Percentiles rank a stretch among this genome's conserved stretches.
Conservation (phyloP, 306 rosid genomes). For the Mimosa pudica region DNA sequence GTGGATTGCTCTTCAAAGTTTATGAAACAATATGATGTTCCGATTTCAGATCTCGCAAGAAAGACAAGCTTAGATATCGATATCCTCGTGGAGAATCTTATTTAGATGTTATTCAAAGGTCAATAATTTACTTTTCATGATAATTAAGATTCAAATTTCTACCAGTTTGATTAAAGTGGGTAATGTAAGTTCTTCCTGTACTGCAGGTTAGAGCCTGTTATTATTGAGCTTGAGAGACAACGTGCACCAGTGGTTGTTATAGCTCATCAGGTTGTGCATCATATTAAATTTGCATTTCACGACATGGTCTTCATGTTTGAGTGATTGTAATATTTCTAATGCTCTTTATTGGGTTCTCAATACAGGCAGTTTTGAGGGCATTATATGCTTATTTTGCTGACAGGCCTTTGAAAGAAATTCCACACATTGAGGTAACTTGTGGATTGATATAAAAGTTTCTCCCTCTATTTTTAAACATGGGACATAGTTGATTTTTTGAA, state of each 20-base stretch:
- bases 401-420: conserved; percentile 91
- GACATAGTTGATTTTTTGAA: too few species aligned
- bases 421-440: conserved; percentile 81
- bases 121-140: conserved; percentile 28
- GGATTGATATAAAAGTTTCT: conserved; percentile 18
- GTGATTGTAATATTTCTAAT: conserved; percentile 17
- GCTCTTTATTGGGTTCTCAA: conserved; percentile 31
- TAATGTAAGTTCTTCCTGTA: background rate
- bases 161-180: conserved; percentile 20
- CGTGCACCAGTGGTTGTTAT: conserved; percentile 94
- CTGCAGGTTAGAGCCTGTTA: conserved; percentile 97
- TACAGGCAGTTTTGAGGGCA: conserved; percentile 95
- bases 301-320: conserved; percentile 3
- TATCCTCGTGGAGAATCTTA: conserved; percentile 99
- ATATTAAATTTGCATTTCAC: background rate
- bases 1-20: conserved; percentile 26
- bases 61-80: conserved; percentile 91
- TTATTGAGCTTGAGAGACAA: conserved; percentile 96
- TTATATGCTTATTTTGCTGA: conserved; percentile 95
- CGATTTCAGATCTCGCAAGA: conserved; percentile 70
- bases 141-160: conserved; percentile 21
- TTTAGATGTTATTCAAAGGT: conserved; percentile 98
- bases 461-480: too few species aligned
- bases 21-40: conserved; percentile 1
- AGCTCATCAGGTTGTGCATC: conserved; percentile 82